Evolutionary conservation across 1,284 basidiomycete species (phyloP).

Genomic region (Apiotrichum montevideense): DNA sequence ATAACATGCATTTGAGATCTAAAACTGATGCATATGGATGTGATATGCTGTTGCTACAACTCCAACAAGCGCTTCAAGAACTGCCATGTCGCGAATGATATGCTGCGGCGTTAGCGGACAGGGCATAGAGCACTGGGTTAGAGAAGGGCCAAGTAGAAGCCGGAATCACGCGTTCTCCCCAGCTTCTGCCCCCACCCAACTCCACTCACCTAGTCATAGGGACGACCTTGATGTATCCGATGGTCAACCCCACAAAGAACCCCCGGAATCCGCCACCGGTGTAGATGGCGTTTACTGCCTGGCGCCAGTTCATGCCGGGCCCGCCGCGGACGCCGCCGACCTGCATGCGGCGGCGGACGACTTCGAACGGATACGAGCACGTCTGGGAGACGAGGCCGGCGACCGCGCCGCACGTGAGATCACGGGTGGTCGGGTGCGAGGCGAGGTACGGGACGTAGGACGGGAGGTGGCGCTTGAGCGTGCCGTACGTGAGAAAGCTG

Average conservation of each 20-base stretch:
- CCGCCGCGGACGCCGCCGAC: conserved; percentile 73
- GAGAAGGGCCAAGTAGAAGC: neutral
- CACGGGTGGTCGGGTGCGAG: conserved; percentile 44
- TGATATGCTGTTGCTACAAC: conserved; percentile 25
- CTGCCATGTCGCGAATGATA: conserved; percentile 49
- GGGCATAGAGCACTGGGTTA: neutral
- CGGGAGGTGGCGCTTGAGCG: conserved; percentile 61
- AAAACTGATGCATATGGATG: neutral
- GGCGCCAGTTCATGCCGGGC: conserved; percentile 59
- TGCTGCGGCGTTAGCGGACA: conserved; percentile 24
- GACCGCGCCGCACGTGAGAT: conserved; percentile 77
- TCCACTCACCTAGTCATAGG: conserved; percentile 69
- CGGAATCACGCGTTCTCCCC: no score
- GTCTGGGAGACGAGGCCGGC: conserved; percentile 87
- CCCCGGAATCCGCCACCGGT: conserved; percentile 67
- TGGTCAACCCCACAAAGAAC: conserved; percentile 87
- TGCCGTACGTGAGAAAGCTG: conserved; percentile 88
- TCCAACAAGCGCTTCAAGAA: conserved; percentile 46
- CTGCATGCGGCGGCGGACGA: conserved; percentile 90
- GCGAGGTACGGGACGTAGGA: conserved; percentile 44
- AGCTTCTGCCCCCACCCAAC: neutral
- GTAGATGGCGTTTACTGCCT: conserved; percentile 69
- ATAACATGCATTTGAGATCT: neutral
- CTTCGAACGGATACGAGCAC: conserved; percentile 92
- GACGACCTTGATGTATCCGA: conserved; percentile 93